A percentile compares a stretch with the other conserved stretches of the same genome.
phyloP scores from a whole-genome alignment of 305 asterid genomes.

The Ajuga reptans region DNA sequence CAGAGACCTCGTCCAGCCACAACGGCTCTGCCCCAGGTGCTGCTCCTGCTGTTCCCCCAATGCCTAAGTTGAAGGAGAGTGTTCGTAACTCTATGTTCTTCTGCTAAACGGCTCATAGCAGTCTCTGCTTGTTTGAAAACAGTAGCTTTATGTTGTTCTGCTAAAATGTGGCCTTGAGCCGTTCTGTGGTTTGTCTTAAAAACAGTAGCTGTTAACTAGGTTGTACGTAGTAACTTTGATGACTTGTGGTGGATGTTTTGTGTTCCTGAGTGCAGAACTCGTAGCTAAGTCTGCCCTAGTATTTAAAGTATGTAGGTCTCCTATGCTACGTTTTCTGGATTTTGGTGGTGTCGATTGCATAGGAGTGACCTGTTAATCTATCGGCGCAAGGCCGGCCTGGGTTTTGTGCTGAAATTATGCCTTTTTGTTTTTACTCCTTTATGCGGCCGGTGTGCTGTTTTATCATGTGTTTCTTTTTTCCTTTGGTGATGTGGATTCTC shows the following conservation, averaged over 20 bases:
- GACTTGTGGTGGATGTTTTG: not conserved
- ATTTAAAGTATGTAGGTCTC: not conserved
- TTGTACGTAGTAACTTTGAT: not conserved
- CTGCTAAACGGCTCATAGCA: conserved; percentile 28
- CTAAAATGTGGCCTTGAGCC: too few relatives aligned
- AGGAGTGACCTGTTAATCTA: not conserved
- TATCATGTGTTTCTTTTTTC: too few relatives aligned
- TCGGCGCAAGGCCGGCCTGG: not conserved
- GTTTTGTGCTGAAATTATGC: not conserved
- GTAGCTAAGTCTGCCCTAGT: conserved; percentile 12
- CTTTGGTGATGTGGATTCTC: too few relatives aligned
- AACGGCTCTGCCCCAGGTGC: conserved; percentile 52
- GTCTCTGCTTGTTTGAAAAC: not conserved
- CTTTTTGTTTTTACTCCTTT: not conserved
- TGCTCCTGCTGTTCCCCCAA: conserved; percentile 55
- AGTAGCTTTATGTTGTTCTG: too few relatives aligned
- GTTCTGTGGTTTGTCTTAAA: too few relatives aligned
- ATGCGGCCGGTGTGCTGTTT: not conserved
- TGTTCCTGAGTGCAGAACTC: conserved; percentile 11
- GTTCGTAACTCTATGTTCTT: conserved; percentile 83
- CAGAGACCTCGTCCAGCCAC: conserved; percentile 81
- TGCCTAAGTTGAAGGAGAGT: conserved; percentile 60
- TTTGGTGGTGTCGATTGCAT: not conserved
- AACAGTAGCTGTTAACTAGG: too few relatives aligned
- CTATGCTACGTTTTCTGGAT: conserved; percentile 8